Base-by-base conservation (phyloP, 1,284 basidiomycete species). In the Austroboletus olivaceoglutinosus region DNA sequence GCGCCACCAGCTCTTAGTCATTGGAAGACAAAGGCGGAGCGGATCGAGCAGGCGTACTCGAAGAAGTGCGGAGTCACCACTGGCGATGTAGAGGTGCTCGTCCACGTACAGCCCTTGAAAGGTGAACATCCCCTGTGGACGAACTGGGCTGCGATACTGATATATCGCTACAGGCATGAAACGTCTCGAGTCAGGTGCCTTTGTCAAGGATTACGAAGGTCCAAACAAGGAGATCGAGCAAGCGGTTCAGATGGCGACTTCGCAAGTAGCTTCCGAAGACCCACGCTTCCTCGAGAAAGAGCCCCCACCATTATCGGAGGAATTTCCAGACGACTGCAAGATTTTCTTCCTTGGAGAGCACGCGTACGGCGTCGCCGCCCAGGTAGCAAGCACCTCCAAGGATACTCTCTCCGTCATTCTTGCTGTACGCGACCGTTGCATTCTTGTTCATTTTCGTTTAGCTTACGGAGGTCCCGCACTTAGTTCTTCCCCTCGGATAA, bases 271-370 rank as follows among this genome's bases (percentile, higher is more conserved):
- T 4, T 92, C 88, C 7, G 92, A 97, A 69, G 94, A 98, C 64
- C 88, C 91, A 29, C 85, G 94, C 23, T 98, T 83, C 70, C 48
- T 91, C n/a, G 92, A 93, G 70, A 77, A 83, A 62, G 83, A 83
- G 8, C 84, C 96, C 0, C 88, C 92, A 3, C 85, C 92, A 0
- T 73, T 98, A 31, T 78, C 82, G 0, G 86, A 92, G 48, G 97
- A 99, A 68, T 98, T 93, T 73, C 94, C 95, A 0, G 83, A 84
- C 2, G 90, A 90, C 11, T 89, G 85, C 66, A 92, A 89, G 62
- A 89, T 98, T 38, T 97, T 99, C 73, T 99, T 98, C 83, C 80
- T 99, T 7, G 95, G 95, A 19, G 85, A 89, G 57, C 86, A 92
- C 61, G 90, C 89, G 0, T 99, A 97, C 65, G 97, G 97, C n/a